These are phyloP conservation scores for Apiospora kogelbergensis DNA, from an alignment of 2,329 filamentous ascomycete genomes.

Conservation along the genomic window DNA sequence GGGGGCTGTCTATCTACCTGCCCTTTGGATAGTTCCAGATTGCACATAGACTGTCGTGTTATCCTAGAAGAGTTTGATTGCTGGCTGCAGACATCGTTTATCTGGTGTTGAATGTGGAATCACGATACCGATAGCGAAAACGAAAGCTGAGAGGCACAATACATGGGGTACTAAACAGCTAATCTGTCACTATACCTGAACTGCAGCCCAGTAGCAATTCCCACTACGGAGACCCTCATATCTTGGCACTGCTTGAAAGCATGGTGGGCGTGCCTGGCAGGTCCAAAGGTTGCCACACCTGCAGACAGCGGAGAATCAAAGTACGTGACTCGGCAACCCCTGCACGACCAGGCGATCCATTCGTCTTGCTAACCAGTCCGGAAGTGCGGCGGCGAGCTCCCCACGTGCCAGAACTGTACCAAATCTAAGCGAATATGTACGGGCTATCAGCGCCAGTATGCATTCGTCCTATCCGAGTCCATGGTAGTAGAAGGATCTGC, in stretches of 20 bases:
- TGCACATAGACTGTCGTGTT: neutral
- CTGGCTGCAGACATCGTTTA: too few species aligned
- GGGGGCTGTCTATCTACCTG: neutral
- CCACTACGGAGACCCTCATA: neutral
- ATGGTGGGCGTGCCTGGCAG: slow-evolving; percentile 16
- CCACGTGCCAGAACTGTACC: slow-evolving; percentile 21
- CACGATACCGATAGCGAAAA: too few species aligned
- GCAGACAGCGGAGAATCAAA: slow-evolving; percentile 10
- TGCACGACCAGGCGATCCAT: neutral
- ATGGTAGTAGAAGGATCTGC: neutral
- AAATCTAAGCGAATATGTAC: slow-evolving; percentile 24
- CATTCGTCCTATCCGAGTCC: slow-evolving; percentile 15
- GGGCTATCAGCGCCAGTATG: slow-evolving; percentile 21
- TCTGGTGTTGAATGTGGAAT: neutral
- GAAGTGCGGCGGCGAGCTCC: slow-evolving; percentile 21
- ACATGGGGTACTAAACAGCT: neutral
- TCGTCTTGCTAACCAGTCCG: neutral
- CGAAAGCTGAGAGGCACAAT: too few species aligned
- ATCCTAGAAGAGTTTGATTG: too few species aligned
- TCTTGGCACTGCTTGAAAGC: neutral
- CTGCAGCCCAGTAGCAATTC: neutral
- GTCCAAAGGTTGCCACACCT: slow-evolving; percentile 14
- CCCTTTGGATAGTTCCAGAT: neutral
- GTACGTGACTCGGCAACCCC: neutral
- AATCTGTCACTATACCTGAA: neutral